Percentiles rank a stretch among this genome's conserved stretches.
Conservation (phyloP, 306 rosid genomes). For the Cucumis hystrix region DNA sequence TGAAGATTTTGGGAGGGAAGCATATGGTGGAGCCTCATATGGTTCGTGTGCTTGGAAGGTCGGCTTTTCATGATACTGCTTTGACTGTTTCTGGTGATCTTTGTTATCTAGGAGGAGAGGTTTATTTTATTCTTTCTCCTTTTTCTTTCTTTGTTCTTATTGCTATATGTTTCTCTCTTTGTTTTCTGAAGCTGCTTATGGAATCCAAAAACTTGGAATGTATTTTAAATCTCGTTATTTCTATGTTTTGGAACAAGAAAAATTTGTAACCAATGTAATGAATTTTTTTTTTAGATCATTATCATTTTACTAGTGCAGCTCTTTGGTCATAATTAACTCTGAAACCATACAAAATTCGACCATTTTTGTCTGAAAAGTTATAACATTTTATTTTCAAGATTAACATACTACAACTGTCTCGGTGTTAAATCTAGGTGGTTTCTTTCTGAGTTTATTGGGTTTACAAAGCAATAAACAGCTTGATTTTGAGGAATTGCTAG, state of each 20-base stretch:
- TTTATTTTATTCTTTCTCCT: constrained; percentile 2
- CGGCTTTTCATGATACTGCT: constrained; percentile 81
- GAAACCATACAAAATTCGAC: neutral
- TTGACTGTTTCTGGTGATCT: constrained; percentile 70
- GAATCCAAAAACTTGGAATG: neutral
- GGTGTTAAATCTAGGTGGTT: neutral
- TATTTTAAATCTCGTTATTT: neutral
- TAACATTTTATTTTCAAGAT: too few species aligned
- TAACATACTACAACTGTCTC: neutral
- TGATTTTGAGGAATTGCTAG: neutral
- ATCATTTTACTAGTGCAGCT: neutral
- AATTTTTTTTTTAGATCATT: neutral
- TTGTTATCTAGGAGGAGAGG: constrained; percentile 87
- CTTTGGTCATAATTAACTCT: neutral
- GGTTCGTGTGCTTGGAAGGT: constrained; percentile 87
- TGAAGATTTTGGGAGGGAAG: constrained; percentile 86
- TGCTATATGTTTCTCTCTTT: neutral
- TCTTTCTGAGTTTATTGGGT: neutral
- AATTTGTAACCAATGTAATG: neutral
- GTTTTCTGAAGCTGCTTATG: neutral
- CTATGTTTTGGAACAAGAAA: neutral
- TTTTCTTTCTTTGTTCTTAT: neutral
- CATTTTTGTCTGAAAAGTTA: neutral
- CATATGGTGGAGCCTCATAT: constrained; percentile 84
- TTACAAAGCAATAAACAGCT: neutral